These are phyloP conservation scores for Myxozyma sirexii DNA, from an alignment of 805 yeast species.

Conservation along the genomic window DNA sequence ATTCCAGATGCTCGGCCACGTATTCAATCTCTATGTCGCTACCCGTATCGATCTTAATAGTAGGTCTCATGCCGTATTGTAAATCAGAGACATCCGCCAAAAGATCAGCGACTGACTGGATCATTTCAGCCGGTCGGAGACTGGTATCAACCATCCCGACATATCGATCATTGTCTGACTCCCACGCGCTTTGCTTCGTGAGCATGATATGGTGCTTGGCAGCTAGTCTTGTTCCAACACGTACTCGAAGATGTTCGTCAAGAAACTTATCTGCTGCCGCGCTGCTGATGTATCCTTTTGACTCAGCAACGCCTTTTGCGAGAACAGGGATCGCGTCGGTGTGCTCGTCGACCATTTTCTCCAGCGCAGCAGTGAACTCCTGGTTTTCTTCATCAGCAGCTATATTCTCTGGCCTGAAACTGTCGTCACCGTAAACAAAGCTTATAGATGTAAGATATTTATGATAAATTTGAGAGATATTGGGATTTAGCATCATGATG, in stretches of 20 bases:
- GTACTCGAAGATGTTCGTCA: conserved; percentile 74
- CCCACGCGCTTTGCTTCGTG: conserved; percentile 44
- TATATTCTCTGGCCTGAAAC: conserved; percentile 39
- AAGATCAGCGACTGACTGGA: conserved; percentile 66
- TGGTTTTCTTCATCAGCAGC: conserved; percentile 57
- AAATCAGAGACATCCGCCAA: conserved; percentile 82
- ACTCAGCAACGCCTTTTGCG: conserved; percentile 81
- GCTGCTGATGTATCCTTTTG: conserved; percentile 50
- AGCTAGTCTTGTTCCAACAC: conserved; percentile 82
- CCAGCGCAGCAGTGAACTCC: conserved; percentile 55
- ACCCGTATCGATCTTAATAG: conserved; percentile 60
- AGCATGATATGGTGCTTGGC: conserved; percentile 83
- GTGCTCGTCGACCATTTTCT: conserved; percentile 69
- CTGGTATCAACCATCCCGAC: conserved; percentile 70
- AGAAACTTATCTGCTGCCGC: conserved; percentile 62
- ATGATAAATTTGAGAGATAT: conserved; percentile 74
- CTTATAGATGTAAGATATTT: conserved; percentile 63
- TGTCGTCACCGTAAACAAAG: conserved; percentile 49
- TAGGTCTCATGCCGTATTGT: conserved; percentile 78
- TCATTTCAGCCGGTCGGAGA: conserved; percentile 62
- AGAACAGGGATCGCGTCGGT: conserved; percentile 80
- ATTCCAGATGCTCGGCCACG: conserved; percentile 84
- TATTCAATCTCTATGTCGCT: conserved; percentile 70
- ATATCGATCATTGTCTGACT: conserved; percentile 39
- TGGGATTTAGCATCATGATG: conserved; percentile 82